Percentiles rank a stretch among this genome's conserved stretches.
phyloP scores from a whole-genome alignment of 306 rosid species.

The Cucumis sativus region Cucumber_9930_V3 NC_026657.2:34018001-34018500 shows the following conservation, averaged over 20 bases:
- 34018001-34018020: not conserved
- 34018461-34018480: no score
- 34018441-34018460: no score
- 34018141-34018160: not conserved
- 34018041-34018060: not conserved
- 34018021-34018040: not conserved
- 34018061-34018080: not conserved
- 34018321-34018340: constrained; percentile 50
- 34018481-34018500: constrained; percentile 12
- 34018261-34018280: constrained; percentile 15
- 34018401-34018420: not conserved
- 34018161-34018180: not conserved
- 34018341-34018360: constrained; percentile 54
- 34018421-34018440: no score
- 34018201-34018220: constrained; percentile 34
- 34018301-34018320: constrained; percentile 27
- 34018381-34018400: constrained; percentile 30
- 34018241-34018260: constrained; percentile 32
- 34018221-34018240: constrained; percentile 27
- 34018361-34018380: constrained; percentile 21
- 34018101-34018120: not conserved
- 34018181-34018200: constrained; percentile 15
- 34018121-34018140: no score
- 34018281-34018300: not conserved
- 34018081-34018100: not conserved